These are phyloP conservation scores for Botryosphaeria dothidea DNA, from an alignment of 2,329 filamentous ascomycete species.

Conservation along the genomic window DNA sequence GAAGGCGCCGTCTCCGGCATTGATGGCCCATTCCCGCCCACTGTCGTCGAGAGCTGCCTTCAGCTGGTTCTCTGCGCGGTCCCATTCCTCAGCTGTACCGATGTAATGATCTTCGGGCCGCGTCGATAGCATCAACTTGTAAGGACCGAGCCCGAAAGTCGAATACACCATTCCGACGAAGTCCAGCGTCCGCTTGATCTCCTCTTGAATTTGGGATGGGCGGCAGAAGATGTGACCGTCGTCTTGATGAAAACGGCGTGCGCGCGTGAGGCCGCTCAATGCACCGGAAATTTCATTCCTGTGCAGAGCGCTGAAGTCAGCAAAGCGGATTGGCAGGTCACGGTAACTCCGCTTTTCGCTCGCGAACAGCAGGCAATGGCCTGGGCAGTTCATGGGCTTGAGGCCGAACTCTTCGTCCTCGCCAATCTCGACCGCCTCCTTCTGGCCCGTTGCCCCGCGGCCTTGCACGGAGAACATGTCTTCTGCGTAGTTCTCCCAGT, in stretches of 20 bases:
- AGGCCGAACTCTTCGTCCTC: constrained; percentile 76
- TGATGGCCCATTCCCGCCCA: constrained; percentile 70
- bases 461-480: constrained; percentile 84
- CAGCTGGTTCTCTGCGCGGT: constrained; percentile 67
- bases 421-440: constrained; percentile 47
- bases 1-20: constrained; percentile 82
- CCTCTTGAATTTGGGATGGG: constrained; percentile 70
- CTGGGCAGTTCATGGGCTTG: constrained; percentile 97
- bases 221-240: constrained; percentile 95
- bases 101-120: constrained; percentile 76
- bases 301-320: constrained; percentile 94
- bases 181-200: constrained; percentile 72
- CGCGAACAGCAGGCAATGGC: constrained; percentile 85
- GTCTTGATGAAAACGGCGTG: constrained; percentile 93
- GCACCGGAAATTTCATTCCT: constrained; percentile 94
- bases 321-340: constrained; percentile 87
- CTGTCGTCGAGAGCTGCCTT: constrained; percentile 62
- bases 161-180: constrained; percentile 74
- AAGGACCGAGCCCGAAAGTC: constrained; percentile 69
- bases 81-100: constrained; percentile 70
- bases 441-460: constrained; percentile 42
- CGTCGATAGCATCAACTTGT: constrained; percentile 76
- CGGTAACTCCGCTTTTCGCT: constrained; percentile 83
- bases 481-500: constrained; percentile 86
- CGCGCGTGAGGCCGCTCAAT: constrained; percentile 84